A percentile compares a stretch with the other conserved stretches of the same genome.
Evolutionary conservation across 2,329 filamentous ascomycete genomes (phyloP).

Genomic region (Aspergillus terreus): DNA sequence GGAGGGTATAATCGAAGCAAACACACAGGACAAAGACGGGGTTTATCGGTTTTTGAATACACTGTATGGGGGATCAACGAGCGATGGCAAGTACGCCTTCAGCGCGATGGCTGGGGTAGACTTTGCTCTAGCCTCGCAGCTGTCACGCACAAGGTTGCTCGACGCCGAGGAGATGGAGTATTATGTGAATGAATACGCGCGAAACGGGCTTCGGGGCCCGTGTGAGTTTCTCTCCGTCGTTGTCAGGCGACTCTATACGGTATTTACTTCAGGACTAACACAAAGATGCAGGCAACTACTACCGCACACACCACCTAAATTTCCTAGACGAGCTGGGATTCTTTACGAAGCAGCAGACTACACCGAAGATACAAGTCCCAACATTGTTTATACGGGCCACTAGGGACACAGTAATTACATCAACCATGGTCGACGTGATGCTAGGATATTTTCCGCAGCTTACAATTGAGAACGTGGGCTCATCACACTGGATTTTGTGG

Average conservation of each 20-base stretch:
- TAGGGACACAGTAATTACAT: neutral
- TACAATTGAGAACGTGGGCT: slow-evolving; percentile 1
- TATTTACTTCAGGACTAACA: neutral
- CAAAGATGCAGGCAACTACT: slow-evolving; percentile 4
- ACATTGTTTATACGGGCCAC: slow-evolving; percentile 1
- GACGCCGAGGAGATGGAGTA: slow-evolving; percentile 2
- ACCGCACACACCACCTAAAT: slow-evolving; percentile 1
- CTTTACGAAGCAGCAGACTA: neutral
- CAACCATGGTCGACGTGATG: slow-evolving; percentile 1
- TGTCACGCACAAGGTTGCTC: slow-evolving; percentile 1
- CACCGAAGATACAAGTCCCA: neutral
- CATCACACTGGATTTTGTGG: slow-evolving; percentile 6
- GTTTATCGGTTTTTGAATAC: slow-evolving; percentile 4
- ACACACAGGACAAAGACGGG: slow-evolving; percentile 2
- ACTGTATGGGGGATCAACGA: slow-evolving; percentile 4
- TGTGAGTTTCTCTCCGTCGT: neutral
- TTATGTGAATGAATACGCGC: slow-evolving; percentile 4
- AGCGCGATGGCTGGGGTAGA: neutral
- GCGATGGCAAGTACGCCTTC: slow-evolving; percentile 5
- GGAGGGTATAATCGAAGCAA: slow-evolving; percentile 4
- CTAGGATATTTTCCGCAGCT: slow-evolving; percentile 1
- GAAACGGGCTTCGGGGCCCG: slow-evolving; percentile 4
- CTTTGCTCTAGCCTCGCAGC: neutral
- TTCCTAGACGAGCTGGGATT: slow-evolving; percentile 1
- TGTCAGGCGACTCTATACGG: no score